Evolutionary conservation across 345 rosid genomes (phyloP).

Genomic region (Reutealis trisperma): DNA sequence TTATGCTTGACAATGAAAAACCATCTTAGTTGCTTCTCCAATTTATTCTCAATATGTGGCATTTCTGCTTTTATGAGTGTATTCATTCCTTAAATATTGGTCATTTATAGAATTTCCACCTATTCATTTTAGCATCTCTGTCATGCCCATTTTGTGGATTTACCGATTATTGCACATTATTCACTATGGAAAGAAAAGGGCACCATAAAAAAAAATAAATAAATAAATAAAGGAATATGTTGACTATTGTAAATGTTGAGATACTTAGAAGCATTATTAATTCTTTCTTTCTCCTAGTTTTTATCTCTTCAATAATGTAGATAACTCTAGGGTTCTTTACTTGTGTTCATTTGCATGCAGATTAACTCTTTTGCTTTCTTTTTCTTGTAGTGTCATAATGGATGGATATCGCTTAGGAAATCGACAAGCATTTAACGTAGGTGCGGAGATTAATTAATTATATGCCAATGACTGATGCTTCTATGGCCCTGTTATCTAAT

Average conservation of each 20-base stretch:
- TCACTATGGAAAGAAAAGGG: not conserved
- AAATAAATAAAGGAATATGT: not conserved
- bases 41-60: not conserved
- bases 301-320: not conserved
- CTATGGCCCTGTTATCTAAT: not conserved
- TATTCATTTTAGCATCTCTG: not conserved
- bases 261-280: not conserved
- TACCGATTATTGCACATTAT: not conserved
- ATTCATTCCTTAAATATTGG: not conserved
- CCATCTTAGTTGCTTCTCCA: not conserved
- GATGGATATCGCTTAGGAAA: conserved; percentile 79
- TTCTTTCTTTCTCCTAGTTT: not conserved
- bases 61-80: not conserved
- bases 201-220: too few species aligned
- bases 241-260: not conserved
- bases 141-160: not conserved
- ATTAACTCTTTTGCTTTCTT: not conserved
- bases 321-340: not conserved
- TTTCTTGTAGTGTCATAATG: conserved; percentile 63
- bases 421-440: conserved; percentile 83
- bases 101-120: not conserved
- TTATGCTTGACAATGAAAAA: not conserved
- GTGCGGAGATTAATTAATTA: conserved; percentile 40
- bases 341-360: not conserved
- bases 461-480: not conserved